phyloP scores from a whole-genome alignment of 176 grass and related monocot genomes.

The Phragmites australis region DNA sequence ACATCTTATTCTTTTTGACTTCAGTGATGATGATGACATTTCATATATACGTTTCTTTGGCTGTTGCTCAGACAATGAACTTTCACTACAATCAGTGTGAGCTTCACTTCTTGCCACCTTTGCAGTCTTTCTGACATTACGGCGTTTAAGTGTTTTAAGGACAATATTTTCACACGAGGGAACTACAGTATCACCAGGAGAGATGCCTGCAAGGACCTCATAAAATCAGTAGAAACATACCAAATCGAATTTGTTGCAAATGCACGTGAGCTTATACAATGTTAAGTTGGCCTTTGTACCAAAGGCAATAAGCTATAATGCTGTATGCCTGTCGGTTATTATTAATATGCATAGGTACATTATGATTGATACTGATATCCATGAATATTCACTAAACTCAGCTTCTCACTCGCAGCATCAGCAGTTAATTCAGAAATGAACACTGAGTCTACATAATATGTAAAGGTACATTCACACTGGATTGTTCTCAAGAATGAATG shows the following conservation, averaged over 20 bases:
- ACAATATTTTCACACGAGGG: conserved; percentile 37
- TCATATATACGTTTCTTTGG: conserved; percentile 63
- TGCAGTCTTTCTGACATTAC: conserved; percentile 28
- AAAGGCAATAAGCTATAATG: neutral
- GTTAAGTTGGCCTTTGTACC: neutral
- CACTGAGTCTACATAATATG: neutral
- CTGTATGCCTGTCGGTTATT: neutral
- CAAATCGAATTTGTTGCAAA: neutral
- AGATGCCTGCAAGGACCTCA: conserved; percentile 46
- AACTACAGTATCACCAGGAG: conserved; percentile 41
- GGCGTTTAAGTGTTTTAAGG: conserved; percentile 25
- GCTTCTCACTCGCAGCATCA: conserved; percentile 6
- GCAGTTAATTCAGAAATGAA: conserved; percentile 27
- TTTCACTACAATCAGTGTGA: conserved; percentile 12
- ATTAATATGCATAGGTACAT: conserved; percentile 5
- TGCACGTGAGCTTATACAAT: neutral
- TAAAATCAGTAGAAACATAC: conserved; percentile 5
- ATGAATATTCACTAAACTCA: neutral
- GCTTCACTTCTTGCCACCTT: conserved; percentile 22
- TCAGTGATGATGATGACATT: conserved; percentile 70
- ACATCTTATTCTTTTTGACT: conserved; percentile 83
- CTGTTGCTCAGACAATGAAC: conserved; percentile 44
- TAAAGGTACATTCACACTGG: neutral
- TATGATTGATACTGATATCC: neutral
- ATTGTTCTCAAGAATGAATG: neutral